Evolutionary conservation across 345 rosid species (phyloP).

Genomic region (Euphorbia tirucalli): DNA sequence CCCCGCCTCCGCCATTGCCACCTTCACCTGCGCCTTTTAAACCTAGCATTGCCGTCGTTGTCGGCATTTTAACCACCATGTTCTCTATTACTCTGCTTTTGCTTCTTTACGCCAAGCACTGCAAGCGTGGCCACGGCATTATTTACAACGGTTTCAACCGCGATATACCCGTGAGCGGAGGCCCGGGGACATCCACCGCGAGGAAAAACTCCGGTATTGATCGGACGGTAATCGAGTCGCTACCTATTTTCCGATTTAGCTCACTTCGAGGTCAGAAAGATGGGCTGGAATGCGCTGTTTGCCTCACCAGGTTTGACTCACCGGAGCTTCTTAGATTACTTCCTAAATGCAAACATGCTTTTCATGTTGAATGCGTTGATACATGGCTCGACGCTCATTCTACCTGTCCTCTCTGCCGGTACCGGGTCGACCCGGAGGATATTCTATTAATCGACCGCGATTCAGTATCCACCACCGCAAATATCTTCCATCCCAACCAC

Average conservation of each 20-base stretch:
- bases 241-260: conserved; percentile 79
- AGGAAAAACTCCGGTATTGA: conserved; percentile 80
- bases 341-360: conserved; percentile 91
- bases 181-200: not conserved
- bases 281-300: conserved; percentile 86
- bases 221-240: conserved; percentile 61
- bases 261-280: conserved; percentile 71
- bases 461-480: not conserved
- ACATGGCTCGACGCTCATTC: conserved; percentile 97
- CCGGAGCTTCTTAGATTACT: conserved; percentile 57
- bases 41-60: conserved; percentile 58
- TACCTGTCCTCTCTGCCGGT: conserved; percentile 91
- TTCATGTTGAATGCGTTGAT: conserved; percentile 91
- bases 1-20: conserved; percentile 19
- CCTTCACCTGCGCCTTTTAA: conserved; percentile 33
- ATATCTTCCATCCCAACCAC: conserved; percentile 18
- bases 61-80: conserved; percentile 60
- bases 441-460: conserved; percentile 50
- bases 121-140: conserved; percentile 38
- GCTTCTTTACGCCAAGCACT: conserved; percentile 81
- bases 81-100: conserved; percentile 74
- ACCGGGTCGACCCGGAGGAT: conserved; percentile 90
- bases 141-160: conserved; percentile 9
- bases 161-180: not conserved
- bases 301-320: conserved; percentile 60